Base-by-base conservation (phyloP, 1,139 yeast species). In the Magnusiomyces clavatus region DNA sequence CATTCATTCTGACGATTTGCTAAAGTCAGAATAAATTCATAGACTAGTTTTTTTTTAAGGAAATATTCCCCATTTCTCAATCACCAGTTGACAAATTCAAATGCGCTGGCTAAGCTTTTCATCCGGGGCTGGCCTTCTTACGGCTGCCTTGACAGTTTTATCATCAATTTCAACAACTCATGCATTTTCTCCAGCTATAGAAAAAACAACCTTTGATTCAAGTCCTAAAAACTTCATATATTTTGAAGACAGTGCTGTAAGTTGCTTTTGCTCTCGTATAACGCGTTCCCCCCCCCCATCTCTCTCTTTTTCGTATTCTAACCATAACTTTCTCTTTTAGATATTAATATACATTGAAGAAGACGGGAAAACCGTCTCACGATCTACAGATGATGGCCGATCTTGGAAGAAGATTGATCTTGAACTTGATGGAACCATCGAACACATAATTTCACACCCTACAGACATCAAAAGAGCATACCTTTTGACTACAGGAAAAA, bases 351-450 rank as follows among this genome's bases (percentile, higher is more conserved):
- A 72, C 12, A 64, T 74, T 45, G 71, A 71, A 19, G 58, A 56
- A 12, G 63, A 66, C 0, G 49, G 55, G 0, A 59, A 60, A 10
- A 53, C 57, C 4, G 64, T 81, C 2, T 67, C 57, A 41, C 59
- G 76, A 10, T 82, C 90, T 0, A 68, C 64, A 14, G 77, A 85
- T 61, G 80, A 82, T 58, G 94, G 94, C 6, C 71, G 64, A 17
- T 62, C 71, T 0, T 86, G 86, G 83, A 58, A 65, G 0, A 58
- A 60, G 13, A 65, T 77, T 48, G 69, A 60, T n/a, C 48, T 57
- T 11, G 56, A 59, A 17, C 55, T 63, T 29, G 64, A 61, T 4
- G 67, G 65, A n/a, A 60, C 61, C 5, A 62, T 74, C 1, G 52
- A 63, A 0, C 52, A 53, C 2, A 53, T 81, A 29, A 63, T 70